Evolutionary conservation across 345 rosid species (phyloP), one percentile per base, ranked within the genome.

Genomic region (Euphorbia lathyris): DNA sequence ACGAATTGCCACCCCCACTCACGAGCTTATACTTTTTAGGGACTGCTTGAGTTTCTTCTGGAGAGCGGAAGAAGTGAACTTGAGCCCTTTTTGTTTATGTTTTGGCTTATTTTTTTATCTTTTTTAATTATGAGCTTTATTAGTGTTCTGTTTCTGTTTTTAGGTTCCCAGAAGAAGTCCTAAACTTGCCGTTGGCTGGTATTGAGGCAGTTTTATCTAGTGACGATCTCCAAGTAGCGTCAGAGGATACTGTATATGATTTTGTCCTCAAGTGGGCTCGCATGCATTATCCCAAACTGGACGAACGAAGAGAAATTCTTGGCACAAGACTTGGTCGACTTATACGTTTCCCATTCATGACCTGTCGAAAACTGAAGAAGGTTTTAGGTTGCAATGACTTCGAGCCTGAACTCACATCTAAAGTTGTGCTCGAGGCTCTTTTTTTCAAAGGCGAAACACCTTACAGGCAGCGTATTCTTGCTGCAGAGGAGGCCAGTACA

Each of bases 301-400:
- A 89, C 74, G 96, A 88, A 55, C 83, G 97, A 8, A 80, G 84
- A 68, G 88, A 77, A 58, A 52, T 89, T 30, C 82, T 91, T 12
- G 86, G 72, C 25, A 72, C 86, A 11, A 83, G 79, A 47, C 91
- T 93, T 53, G 88, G 86, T 53, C 77, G 79, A 55, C 78, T 81
- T 45, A 83, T 91, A 63, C 96, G 91, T 75, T 94, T 89, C 75
- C 91, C 97, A 65, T 83, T 76, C 81, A 89, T 91, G 96, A 84
- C 90, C 22, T 84, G 87, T 68, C 73, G 81, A 50, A 89, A 85
- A 73, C 84, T 94, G 75, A 88, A 76, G 87, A 83, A 87, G 73
- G 87, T 89, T 36, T 80, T 89, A 72, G 72, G 75, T 71, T 86
- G 96, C 81, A 80, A 78, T 40, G 97, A 93, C 63, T 86, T 93